phyloP scores from a whole-genome alignment of 2,329 filamentous ascomycete genomes.

The Penicillium frequentans region DNA sequence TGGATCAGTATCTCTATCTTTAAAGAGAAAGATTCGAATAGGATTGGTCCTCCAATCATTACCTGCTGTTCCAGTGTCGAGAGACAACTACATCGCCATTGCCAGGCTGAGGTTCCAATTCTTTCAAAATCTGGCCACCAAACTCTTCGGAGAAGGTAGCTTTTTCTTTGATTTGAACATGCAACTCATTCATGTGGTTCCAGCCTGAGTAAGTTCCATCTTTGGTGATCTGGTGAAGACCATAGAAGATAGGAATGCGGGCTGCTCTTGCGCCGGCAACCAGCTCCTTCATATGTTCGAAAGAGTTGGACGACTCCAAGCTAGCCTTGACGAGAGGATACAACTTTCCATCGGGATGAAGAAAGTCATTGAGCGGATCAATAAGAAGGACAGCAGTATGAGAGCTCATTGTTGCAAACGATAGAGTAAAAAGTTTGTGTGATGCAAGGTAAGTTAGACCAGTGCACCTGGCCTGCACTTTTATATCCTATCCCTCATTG shows the following conservation, averaged over 20 bases:
- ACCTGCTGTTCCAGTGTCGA: slow-evolving; percentile 34
- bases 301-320: slow-evolving; percentile 3
- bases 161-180: slow-evolving; percentile 15
- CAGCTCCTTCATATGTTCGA: slow-evolving; percentile 26
- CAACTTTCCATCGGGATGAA: slow-evolving; percentile 20
- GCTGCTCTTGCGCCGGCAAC: slow-evolving; percentile 21
- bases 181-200: slow-evolving; percentile 25
- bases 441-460: background rate
- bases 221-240: slow-evolving; percentile 32
- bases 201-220: slow-evolving; percentile 27
- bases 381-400: slow-evolving; percentile 20
- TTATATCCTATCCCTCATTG: background rate
- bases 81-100: slow-evolving; percentile 32
- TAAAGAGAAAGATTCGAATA: background rate
- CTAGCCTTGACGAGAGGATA: slow-evolving; percentile 12
- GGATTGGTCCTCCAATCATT: background rate
- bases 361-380: slow-evolving; percentile 27
- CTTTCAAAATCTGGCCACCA: slow-evolving; percentile 31
- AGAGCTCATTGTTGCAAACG: background rate
- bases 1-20: background rate
- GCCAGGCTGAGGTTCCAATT: slow-evolving; percentile 26
- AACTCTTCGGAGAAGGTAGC: slow-evolving; percentile 29
- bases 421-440: background rate
- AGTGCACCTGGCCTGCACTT: background rate
- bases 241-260: slow-evolving; percentile 36